Percentiles rank a stretch among this genome's conserved stretches.
These are phyloP conservation scores for Tinospora cordifolia DNA, from an alignment of 164 flowering plant species.

Conservation along the genomic window DNA sequence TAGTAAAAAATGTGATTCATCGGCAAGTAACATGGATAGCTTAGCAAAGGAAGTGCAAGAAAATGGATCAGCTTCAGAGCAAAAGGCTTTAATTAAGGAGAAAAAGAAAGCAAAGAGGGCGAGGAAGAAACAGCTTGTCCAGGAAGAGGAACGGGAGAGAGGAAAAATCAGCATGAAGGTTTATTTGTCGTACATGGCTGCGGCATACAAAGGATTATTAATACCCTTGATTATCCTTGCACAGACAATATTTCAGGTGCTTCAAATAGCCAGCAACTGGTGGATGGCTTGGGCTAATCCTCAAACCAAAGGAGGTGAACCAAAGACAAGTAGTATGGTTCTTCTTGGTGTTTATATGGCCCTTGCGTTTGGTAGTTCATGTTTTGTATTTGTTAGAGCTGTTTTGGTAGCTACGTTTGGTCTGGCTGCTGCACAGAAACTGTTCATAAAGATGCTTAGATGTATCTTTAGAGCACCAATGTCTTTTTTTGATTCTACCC, in stretches of 20 bases:
- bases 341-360: slow-evolving; percentile 89
- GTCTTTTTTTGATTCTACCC: slow-evolving; percentile 98
- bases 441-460: slow-evolving; percentile 79
- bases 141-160: slow-evolving; percentile 92
- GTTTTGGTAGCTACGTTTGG: slow-evolving; percentile 95
- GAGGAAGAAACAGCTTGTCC: slow-evolving; percentile 89
- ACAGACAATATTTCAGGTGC: slow-evolving; percentile 77
- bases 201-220: slow-evolving; percentile 84
- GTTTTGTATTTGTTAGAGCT: slow-evolving; percentile 87
- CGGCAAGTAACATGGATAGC: slow-evolving; percentile 33
- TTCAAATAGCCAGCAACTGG: slow-evolving; percentile 95
- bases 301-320: slow-evolving; percentile 71
- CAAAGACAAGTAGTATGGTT: slow-evolving; percentile 56
- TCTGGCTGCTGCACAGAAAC: slow-evolving; percentile 84
- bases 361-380: slow-evolving; percentile 97
- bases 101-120: slow-evolving; percentile 83
- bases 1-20: slow-evolving; percentile 32
- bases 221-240: slow-evolving; percentile 79
- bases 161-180: slow-evolving; percentile 92
- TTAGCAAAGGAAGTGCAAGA: slow-evolving; percentile 61
- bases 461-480: slow-evolving; percentile 84
- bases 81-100: slow-evolving; percentile 61
- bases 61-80: slow-evolving; percentile 46
- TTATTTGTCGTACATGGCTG: slow-evolving; percentile 88
- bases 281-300: slow-evolving; percentile 99